Conservation (phyloP, 208 protist genomes). For the Leishmania aethiopica region DNA sequence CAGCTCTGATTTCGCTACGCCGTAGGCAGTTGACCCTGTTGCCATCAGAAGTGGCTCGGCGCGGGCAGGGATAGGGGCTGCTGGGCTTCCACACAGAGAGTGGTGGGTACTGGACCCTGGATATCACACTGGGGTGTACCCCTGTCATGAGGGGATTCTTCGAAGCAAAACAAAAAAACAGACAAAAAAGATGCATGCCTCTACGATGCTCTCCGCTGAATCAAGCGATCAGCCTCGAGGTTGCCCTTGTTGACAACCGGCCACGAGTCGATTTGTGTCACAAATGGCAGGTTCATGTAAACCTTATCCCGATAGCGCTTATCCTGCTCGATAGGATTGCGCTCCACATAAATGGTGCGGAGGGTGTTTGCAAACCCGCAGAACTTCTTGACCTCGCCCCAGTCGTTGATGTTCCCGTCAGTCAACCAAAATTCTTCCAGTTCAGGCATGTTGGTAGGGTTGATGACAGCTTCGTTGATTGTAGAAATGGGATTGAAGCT, state of each 20-base stretch:
- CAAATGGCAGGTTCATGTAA: constrained; percentile 80
- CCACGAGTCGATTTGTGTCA: constrained; percentile 91
- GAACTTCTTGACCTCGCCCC: constrained; percentile 83
- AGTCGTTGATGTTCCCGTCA: constrained; percentile 82
- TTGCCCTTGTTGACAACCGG: constrained; percentile 86
- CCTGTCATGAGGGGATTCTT: neutral
- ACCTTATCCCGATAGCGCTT: constrained; percentile 90
- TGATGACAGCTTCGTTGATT: constrained; percentile 73
- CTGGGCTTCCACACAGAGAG: neutral
- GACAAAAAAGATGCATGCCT: neutral
- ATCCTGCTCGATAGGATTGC: constrained; percentile 91
- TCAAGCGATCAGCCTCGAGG: constrained; percentile 76
- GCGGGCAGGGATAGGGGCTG: neutral
- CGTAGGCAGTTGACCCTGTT: neutral
- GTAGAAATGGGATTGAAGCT: constrained; percentile 83
- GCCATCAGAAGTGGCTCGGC: neutral
- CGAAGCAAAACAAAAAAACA: neutral
- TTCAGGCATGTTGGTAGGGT: constrained; percentile 64
- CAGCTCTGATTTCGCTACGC: neutral
- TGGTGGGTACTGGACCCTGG: neutral
- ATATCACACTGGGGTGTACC: neutral
- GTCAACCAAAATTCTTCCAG: constrained; percentile 93
- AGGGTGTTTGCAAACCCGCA: constrained; percentile 59
- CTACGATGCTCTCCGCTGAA: constrained; percentile 39
- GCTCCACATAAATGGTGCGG: constrained; percentile 88